Evolutionary conservation across 129 eudicot genomes (phyloP).

Genomic region (Centella asiatica): DNA sequence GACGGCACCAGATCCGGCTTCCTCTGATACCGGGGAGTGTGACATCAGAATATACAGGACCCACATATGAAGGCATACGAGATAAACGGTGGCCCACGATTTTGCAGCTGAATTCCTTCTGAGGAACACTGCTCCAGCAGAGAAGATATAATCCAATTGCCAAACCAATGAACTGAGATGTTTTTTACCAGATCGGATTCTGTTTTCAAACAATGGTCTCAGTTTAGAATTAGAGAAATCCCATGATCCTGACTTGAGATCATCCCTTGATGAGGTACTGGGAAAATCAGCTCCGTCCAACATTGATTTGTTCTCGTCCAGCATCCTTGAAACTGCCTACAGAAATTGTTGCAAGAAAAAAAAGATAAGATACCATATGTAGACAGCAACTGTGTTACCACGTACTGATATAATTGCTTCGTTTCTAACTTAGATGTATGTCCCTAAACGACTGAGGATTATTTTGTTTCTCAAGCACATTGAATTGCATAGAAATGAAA

Average conservation of each 20-base stretch:
- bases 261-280: slow-evolving; percentile 33
- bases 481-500: too few relatives aligned
- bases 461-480: too few relatives aligned
- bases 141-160: slow-evolving; percentile 69
- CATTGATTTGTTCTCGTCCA: slow-evolving; percentile 57
- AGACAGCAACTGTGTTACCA: slow-evolving; percentile 28
- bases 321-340: slow-evolving; percentile 66
- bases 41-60: slow-evolving; percentile 73
- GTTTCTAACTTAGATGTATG: too few relatives aligned
- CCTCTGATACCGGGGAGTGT: slow-evolving; percentile 49
- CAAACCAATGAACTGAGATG: slow-evolving; percentile 67
- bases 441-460: too few relatives aligned
- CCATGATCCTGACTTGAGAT: slow-evolving; percentile 52
- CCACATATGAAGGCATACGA: slow-evolving; percentile 83
- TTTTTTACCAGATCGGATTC: slow-evolving; percentile 56
- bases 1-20: slow-evolving; percentile 54
- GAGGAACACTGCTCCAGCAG: slow-evolving; percentile 52
- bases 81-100: slow-evolving; percentile 53
- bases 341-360: background rate
- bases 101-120: slow-evolving; percentile 67
- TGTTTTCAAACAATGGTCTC: slow-evolving; percentile 39
- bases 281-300: slow-evolving; percentile 21
- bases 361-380: background rate
- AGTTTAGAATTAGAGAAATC: slow-evolving; percentile 34
- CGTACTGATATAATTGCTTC: slow-evolving; percentile 34